phyloP scores from a whole-genome alignment of 2,329 filamentous ascomycete genomes.

The Arachnopeziza araneosa region DNA sequence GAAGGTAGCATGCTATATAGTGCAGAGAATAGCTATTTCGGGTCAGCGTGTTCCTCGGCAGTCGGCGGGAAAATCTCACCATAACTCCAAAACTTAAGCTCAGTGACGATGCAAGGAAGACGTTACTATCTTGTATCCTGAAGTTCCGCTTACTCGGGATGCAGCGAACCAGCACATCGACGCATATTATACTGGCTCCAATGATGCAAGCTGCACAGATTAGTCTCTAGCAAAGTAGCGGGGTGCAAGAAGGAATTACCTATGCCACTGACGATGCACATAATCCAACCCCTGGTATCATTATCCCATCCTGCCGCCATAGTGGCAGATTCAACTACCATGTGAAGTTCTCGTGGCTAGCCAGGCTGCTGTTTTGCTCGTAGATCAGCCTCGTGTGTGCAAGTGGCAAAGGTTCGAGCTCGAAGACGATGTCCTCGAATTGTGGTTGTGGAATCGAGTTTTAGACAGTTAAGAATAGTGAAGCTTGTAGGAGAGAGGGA shows the following conservation, averaged over 20 bases:
- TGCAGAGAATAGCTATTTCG: slow-evolving; percentile 74
- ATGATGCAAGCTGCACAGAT: slow-evolving; percentile 52
- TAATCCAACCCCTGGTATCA: slow-evolving; percentile 90
- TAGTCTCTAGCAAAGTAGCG: slow-evolving; percentile 3
- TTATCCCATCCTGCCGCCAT: slow-evolving; percentile 43
- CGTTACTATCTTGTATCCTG: slow-evolving; percentile 81
- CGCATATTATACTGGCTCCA: slow-evolving; percentile 79
- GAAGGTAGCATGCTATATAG: slow-evolving; percentile 91
- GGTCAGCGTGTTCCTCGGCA: slow-evolving; percentile 5
- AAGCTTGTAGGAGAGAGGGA: background rate
- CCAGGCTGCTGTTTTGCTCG: background rate
- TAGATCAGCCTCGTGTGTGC: background rate
- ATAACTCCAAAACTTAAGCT: slow-evolving; percentile 95
- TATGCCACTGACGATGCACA: slow-evolving; percentile 76
- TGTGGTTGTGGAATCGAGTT: background rate
- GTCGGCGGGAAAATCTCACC: slow-evolving; percentile 49
- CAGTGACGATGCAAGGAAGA: slow-evolving; percentile 79
- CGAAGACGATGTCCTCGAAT: background rate
- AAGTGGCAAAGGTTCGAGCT: background rate
- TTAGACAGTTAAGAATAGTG: background rate
- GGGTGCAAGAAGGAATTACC: slow-evolving; percentile 40
- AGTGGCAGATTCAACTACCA: background rate
- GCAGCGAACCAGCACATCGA: slow-evolving; percentile 70
- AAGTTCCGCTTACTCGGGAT: slow-evolving; percentile 73
- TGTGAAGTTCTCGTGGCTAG: background rate